These are phyloP conservation scores for Lathyrus aphaca DNA, from an alignment of 306 rosid genomes.

Conservation along the genomic window DNA sequence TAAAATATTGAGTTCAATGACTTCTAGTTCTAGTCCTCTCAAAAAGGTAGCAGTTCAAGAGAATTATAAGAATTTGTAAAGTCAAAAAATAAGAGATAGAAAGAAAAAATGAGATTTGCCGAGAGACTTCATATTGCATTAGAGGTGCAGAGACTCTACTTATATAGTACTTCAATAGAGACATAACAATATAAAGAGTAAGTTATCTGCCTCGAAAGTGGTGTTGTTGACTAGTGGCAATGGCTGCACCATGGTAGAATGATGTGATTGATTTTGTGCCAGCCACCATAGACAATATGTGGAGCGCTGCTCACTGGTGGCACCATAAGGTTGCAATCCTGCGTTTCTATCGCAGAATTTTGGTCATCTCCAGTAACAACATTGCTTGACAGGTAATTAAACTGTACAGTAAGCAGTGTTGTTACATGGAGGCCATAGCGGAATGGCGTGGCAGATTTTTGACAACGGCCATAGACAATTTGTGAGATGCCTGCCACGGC, in stretches of 20 bases:
- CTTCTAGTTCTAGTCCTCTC: background rate
- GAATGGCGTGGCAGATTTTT: background rate
- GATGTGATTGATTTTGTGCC: background rate
- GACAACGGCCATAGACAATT: background rate
- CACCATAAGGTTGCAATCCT: background rate
- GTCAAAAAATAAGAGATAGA: background rate
- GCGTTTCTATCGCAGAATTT: background rate
- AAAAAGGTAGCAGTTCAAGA: slow-evolving; percentile 23
- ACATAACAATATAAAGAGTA: background rate
- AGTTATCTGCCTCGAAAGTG: background rate
- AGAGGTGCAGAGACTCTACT: background rate
- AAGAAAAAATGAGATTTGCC: background rate
- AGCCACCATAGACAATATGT: background rate
- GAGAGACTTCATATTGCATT: background rate
- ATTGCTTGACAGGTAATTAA: background rate
- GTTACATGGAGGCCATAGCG: background rate
- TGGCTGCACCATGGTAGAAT: background rate
- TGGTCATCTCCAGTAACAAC: background rate
- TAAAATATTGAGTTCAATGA: slow-evolving; percentile 30
- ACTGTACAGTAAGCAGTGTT: background rate
- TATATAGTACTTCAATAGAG: background rate
- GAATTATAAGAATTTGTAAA: slow-evolving; percentile 12
- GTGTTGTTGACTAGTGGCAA: background rate
- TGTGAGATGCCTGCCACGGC: background rate
- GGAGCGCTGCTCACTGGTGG: background rate